These are phyloP conservation scores for Apiotrichum montevideense DNA, from an alignment of 1,284 basidiomycete genomes.

Conservation along the genomic window DNA sequence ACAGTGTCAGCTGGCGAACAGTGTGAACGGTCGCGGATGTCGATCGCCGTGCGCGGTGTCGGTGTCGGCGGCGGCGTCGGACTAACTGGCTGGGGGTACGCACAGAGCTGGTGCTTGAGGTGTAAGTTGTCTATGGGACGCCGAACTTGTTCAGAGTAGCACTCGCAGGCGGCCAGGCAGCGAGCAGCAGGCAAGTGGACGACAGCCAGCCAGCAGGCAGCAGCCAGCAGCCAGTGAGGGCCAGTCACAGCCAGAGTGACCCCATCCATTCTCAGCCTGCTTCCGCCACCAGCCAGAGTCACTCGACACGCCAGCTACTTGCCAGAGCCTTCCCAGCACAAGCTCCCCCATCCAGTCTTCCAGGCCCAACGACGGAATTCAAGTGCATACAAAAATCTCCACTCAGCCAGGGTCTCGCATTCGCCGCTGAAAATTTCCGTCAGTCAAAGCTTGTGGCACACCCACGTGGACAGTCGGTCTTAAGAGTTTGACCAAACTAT, in stretches of 20 bases:
- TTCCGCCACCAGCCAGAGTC: too few relatives aligned
- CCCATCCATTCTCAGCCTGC: too few relatives aligned
- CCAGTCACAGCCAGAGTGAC: not conserved
- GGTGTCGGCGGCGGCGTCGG: not conserved
- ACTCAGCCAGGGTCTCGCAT: too few relatives aligned
- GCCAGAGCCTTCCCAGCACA: too few relatives aligned
- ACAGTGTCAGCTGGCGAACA: not conserved
- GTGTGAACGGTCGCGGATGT: not conserved
- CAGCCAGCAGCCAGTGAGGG: not conserved
- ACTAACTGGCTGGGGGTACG: not conserved
- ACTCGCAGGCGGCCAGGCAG: not conserved
- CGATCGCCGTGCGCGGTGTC: not conserved
- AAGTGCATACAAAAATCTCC: too few relatives aligned
- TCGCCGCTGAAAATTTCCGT: too few relatives aligned
- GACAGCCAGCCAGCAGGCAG: not conserved
- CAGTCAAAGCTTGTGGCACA: too few relatives aligned
- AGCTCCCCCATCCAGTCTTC: too few relatives aligned
- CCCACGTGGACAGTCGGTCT: too few relatives aligned
- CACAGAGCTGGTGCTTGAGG: slow-evolving; percentile 5
- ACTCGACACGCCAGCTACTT: too few relatives aligned
- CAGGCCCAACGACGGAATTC: too few relatives aligned
- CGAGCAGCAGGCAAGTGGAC: not conserved
- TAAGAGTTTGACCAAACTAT: too few relatives aligned
- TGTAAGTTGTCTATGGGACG: not conserved
- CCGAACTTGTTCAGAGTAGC: not conserved